Evolutionary conservation across 2,329 filamentous ascomycete species (phyloP).

Genomic region (Nigrospora sphaerica): DNA sequence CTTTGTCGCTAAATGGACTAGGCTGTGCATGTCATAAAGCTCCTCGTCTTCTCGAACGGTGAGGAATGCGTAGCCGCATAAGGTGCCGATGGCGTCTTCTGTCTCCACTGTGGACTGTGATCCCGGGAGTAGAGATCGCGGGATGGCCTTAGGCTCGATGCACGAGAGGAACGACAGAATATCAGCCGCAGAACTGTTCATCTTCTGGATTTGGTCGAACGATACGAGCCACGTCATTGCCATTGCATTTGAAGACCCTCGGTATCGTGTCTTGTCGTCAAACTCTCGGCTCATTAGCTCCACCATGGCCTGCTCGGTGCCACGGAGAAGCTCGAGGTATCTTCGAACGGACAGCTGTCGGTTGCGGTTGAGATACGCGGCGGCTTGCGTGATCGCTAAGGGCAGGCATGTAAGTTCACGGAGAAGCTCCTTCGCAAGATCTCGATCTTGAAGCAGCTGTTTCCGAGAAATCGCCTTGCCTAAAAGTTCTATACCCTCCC

Average conservation of each 20-base stretch:
- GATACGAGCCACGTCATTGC: slow-evolving; percentile 32
- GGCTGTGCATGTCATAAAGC: slow-evolving; percentile 27
- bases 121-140: slow-evolving; percentile 22
- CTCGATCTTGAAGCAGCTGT: background rate
- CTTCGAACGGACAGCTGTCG: too few relatives aligned
- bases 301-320: too few relatives aligned
- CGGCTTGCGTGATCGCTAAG: too few relatives aligned
- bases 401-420: background rate
- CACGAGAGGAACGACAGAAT: slow-evolving; percentile 30
- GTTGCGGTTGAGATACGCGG: too few relatives aligned
- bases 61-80: slow-evolving; percentile 25
- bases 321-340: too few relatives aligned
- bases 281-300: too few relatives aligned
- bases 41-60: slow-evolving; percentile 12
- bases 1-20: slow-evolving; percentile 25
- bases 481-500: background rate
- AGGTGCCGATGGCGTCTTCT: slow-evolving; percentile 20
- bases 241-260: slow-evolving; percentile 23
- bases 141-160: slow-evolving; percentile 31
- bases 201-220: slow-evolving; percentile 26
- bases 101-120: slow-evolving; percentile 4
- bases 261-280: slow-evolving; percentile 24
- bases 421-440: background rate
- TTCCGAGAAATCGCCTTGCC: background rate
- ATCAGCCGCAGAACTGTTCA: slow-evolving; percentile 20